Base-by-base conservation (phyloP, 805 yeast genomes). In the Pichia phayaonensis region DNA sequence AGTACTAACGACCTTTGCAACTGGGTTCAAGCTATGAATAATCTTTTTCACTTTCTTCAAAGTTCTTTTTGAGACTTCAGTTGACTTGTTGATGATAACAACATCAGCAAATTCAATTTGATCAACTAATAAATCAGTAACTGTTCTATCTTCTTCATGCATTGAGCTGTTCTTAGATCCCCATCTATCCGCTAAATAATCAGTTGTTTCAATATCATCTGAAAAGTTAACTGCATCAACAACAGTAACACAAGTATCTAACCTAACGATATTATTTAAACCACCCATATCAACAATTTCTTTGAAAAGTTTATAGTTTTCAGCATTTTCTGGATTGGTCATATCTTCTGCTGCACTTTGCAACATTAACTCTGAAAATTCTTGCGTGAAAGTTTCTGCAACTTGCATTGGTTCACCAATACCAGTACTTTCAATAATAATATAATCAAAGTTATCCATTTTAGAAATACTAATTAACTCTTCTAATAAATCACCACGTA, bases 381-480 rank as follows among this genome's bases (percentile, higher is more conserved):
- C 76, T 13, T 63, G 61, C 6, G 75, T 68, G 53, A 74, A 74
- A 3, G 77, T 74, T 55, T 74, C 77, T 0, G 79, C 79, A 18
- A 74, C 76, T 55, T 73, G 76, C 76, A 72, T 72, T 27, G 78
- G 77, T 56, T 74, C 79, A 21, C 74, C 68, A 24, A 74, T 71
- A 27, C 78, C 78, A 4, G 77, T 72, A 8, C 73, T 67, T 56
- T 74, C 79, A 40, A 74, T 74, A 10, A 74, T 61, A 42, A 74
- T 70, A 53, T 74, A 73, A 42, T 74, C 68, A 44, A 68, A 71
- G 34, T 63, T 64, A 12, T 68, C 70, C 10, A 58, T 51, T 27
- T 60, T 61, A 18, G 72, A 72, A 18, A 74, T 56, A 2, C 56
- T 46, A 5, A 70, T 68, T 50, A 74, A 60, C 53, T 74, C 77